Conservation (phyloP, 2,329 filamentous ascomycete genomes). For the Venturia nashicola region DNA sequence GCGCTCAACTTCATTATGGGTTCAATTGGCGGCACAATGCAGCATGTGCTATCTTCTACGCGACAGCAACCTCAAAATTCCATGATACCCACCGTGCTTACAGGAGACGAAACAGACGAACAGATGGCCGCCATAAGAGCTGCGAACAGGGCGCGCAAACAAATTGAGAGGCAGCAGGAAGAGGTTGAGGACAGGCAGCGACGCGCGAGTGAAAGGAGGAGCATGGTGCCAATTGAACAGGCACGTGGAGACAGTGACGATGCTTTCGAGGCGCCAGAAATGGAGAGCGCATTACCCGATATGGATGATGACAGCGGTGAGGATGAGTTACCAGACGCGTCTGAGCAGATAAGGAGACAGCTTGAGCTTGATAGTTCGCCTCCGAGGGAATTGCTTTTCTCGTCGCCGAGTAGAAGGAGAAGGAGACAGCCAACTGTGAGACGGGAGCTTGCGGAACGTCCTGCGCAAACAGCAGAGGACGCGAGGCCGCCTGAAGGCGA, state of each 20-base stretch:
- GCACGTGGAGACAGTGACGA: not conserved
- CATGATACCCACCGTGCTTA: not conserved
- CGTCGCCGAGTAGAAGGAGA: conserved; percentile 3
- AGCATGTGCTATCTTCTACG: not conserved
- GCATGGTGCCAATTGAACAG: not conserved
- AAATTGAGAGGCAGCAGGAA: not conserved
- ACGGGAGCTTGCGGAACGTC: not conserved
- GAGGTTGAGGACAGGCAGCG: not conserved
- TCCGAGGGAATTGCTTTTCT: conserved; percentile 5
- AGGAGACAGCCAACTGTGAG: conserved; percentile 1
- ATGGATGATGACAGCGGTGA: not conserved
- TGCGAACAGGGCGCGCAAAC: conserved; percentile 4
- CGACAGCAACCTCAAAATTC: not conserved
- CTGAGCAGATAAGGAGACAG: conserved; percentile 6
- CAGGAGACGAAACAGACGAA: conserved; percentile 8
- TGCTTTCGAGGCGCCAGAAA: not conserved
- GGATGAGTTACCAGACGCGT: conserved; percentile 8
- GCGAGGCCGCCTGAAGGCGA: not conserved
- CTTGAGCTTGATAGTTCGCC: conserved; percentile 5
- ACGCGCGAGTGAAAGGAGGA: conserved; percentile 1
- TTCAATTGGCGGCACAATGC: not conserved
- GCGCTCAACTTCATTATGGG: conserved; percentile 9
- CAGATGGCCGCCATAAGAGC: conserved; percentile 5
- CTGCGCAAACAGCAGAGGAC: not conserved
- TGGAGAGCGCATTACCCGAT: not conserved